phyloP scores from a whole-genome alignment of 306 rosid genomes.

The Hippophae tibetana region DNA sequence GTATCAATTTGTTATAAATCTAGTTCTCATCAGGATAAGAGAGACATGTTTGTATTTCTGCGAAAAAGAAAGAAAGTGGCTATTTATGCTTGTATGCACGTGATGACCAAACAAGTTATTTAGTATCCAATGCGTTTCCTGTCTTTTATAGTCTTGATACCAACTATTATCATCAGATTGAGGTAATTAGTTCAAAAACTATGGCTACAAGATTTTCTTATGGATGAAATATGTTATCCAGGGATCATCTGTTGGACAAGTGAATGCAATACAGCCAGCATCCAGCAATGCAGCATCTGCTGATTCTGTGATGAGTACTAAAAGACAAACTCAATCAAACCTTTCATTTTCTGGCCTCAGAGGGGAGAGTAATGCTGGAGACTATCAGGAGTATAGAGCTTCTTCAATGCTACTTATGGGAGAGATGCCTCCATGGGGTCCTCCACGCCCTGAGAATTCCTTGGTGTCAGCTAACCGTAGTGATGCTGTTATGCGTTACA shows the following conservation, averaged over 20 bases:
- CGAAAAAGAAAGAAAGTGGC: too few relatives aligned
- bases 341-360: slow-evolving; percentile 65
- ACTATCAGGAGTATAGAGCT: slow-evolving; percentile 81
- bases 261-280: slow-evolving; percentile 45
- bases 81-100: too few relatives aligned
- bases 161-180: too few relatives aligned
- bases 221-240: slow-evolving; percentile 18
- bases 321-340: slow-evolving; percentile 59
- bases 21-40: too few relatives aligned
- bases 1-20: too few relatives aligned
- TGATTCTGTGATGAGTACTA: slow-evolving; percentile 65
- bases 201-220: background rate
- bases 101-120: too few relatives aligned
- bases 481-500: slow-evolving; percentile 88
- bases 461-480: slow-evolving; percentile 69
- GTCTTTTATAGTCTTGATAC: too few relatives aligned
- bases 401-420: slow-evolving; percentile 76
- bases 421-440: slow-evolving; percentile 78
- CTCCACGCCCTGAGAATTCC: slow-evolving; percentile 60
- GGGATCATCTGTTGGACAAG: slow-evolving; percentile 46
- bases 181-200: background rate
- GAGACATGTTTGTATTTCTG: too few relatives aligned
- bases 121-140: too few relatives aligned
- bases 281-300: slow-evolving; percentile 75
- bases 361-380: slow-evolving; percentile 57